Percentiles rank a stretch among this genome's conserved stretches.
phyloP scores from a whole-genome alignment of 2,329 filamentous ascomycete species.

The Tolypocladium album region DNA sequence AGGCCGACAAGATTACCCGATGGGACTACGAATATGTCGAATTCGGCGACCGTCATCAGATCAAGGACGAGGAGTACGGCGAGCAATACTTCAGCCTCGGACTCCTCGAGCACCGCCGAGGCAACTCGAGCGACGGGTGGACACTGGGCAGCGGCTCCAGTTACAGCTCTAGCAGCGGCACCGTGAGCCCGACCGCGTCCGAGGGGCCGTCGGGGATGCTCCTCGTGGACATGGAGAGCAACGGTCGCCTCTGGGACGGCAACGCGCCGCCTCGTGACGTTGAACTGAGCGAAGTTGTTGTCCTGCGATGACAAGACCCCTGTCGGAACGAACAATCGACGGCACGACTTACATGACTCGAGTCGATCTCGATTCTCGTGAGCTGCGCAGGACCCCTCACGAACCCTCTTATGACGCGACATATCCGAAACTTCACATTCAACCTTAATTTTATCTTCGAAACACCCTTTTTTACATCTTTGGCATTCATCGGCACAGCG shows the following conservation, averaged over 20 bases:
- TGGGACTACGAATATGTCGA: conserved; percentile 97
- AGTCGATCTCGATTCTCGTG: not conserved
- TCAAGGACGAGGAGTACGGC: conserved; percentile 35
- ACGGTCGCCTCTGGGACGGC: conserved; percentile 27
- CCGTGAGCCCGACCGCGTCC: conserved; percentile 37
- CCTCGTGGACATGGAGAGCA: conserved; percentile 23
- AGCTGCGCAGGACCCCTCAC: conserved; percentile 7
- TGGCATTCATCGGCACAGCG: conserved; percentile 30
- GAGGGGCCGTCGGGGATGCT: conserved; percentile 28
- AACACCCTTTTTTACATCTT: conserved; percentile 21
- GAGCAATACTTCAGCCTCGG: conserved; percentile 35
- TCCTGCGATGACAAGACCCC: conserved; percentile 21
- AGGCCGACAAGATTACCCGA: conserved; percentile 74
- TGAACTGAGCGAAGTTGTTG: conserved; percentile 34
- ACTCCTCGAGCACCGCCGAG: conserved; percentile 29
- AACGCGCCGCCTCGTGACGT: conserved; percentile 26
- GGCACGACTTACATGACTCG: not conserved
- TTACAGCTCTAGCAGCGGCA: conserved; percentile 35
- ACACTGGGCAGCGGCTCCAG: conserved; percentile 76
- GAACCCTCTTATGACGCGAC: conserved; percentile 15
- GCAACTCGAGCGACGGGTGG: conserved; percentile 72
- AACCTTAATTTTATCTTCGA: conserved; percentile 19
- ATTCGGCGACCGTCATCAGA: conserved; percentile 50
- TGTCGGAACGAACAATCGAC: not conserved
- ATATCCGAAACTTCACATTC: conserved; percentile 5